These are phyloP conservation scores for Quercus mongolica DNA, from an alignment of 306 rosid species.

Conservation along the genomic window DNA sequence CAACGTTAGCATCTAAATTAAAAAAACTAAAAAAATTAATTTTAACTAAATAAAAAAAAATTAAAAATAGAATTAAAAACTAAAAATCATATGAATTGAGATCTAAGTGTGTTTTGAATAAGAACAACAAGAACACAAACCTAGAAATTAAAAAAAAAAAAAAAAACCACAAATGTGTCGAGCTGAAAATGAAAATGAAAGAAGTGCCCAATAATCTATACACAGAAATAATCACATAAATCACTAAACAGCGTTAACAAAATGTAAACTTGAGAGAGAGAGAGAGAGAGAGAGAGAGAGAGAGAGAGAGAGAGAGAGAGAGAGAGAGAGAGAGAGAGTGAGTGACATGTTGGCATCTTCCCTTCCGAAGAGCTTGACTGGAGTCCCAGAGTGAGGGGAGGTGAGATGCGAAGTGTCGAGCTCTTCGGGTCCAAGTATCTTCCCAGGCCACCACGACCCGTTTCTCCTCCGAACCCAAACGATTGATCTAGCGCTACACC, in stretches of 20 bases:
- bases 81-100: no score
- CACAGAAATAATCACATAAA: neutral
- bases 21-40: no score
- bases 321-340: neutral
- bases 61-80: no score
- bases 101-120: no score
- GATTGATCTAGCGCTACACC: slow-evolving; percentile 53
- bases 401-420: slow-evolving; percentile 53
- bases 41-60: no score
- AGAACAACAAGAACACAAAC: no score
- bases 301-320: no score
- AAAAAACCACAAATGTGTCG: no score
- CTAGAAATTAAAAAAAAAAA: no score
- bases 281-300: no score
- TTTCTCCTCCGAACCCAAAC: slow-evolving; percentile 67
- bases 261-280: neutral
- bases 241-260: neutral
- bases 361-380: slow-evolving; percentile 65
- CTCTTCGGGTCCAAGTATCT: slow-evolving; percentile 56
- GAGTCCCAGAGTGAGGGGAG: slow-evolving; percentile 63
- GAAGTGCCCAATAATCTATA: neutral
- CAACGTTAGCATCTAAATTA: no score
- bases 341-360: slow-evolving; percentile 65
- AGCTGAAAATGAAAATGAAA: neutral
- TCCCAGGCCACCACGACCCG: slow-evolving; percentile 69